A percentile compares a stretch with the other conserved stretches of the same genome.
These are phyloP conservation scores for Alternaria viburni DNA, from an alignment of 2,329 filamentous ascomycete species.

Conservation along the genomic window DNA sequence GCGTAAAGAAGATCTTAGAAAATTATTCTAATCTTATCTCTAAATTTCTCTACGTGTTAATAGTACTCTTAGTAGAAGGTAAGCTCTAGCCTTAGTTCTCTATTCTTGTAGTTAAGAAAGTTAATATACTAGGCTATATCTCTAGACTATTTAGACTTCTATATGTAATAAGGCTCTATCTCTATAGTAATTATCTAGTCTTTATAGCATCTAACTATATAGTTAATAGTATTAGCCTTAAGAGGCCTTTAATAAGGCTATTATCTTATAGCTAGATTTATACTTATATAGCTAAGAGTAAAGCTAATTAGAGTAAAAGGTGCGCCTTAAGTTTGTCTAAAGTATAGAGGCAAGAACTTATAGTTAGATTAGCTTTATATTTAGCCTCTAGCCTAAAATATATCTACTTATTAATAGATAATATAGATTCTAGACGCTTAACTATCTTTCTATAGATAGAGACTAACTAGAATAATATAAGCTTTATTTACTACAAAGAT, in stretches of 20 bases:
- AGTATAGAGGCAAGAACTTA: too few species aligned
- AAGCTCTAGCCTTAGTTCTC: constrained; percentile 17
- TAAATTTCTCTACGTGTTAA: constrained; percentile 11
- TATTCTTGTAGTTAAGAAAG: constrained; percentile 12
- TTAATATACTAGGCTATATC: constrained; percentile 10
- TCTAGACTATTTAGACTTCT: constrained; percentile 14
- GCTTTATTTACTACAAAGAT: too few species aligned
- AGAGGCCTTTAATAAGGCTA: constrained; percentile 1
- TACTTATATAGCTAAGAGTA: background rate
- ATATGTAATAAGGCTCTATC: constrained; percentile 15
- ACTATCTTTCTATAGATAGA: too few species aligned
- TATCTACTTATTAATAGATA: too few species aligned
- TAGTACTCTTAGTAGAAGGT: constrained; percentile 21
- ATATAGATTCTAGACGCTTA: constrained; percentile 9
- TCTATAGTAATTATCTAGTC: constrained; percentile 12
- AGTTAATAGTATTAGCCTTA: constrained; percentile 15
- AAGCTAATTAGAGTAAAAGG: too few species aligned
- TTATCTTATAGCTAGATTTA: background rate
- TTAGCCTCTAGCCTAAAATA: too few species aligned
- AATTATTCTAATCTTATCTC: constrained; percentile 5
- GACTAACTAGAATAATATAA: too few species aligned
- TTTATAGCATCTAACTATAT: constrained; percentile 20
- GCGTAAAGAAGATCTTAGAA: constrained; percentile 17
- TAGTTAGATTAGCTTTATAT: too few species aligned
- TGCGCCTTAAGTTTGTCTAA: too few species aligned